Percentiles rank a stretch among this genome's conserved stretches.
These are phyloP conservation scores for Mytilinidion resinicola DNA, from an alignment of 495 filamentous ascomycete species.

Conservation along the genomic window DNA sequence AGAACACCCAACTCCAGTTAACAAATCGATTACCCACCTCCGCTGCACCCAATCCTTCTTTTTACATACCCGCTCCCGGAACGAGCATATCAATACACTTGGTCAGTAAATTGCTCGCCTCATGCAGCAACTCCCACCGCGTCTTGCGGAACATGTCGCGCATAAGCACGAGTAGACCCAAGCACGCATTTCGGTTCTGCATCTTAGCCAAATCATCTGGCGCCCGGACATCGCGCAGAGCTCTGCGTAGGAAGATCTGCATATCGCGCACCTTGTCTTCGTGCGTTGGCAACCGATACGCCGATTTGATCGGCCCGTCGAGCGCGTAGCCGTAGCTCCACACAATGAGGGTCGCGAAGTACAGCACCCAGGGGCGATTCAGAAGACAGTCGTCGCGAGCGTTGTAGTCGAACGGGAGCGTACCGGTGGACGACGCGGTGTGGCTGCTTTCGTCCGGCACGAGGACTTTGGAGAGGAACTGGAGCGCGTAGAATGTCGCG, in stretches of 20 bases:
- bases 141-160: slow-evolving; percentile 74
- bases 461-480: slow-evolving; percentile 76
- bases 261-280: slow-evolving; percentile 70
- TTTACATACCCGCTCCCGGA: slow-evolving; percentile 3
- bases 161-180: slow-evolving; percentile 76
- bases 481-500: slow-evolving; percentile 87
- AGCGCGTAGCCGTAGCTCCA: slow-evolving; percentile 94
- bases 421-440: neutral
- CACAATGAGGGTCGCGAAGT: slow-evolving; percentile 83
- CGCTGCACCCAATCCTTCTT: no score
- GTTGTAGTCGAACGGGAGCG: slow-evolving; percentile 49
- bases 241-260: slow-evolving; percentile 63
- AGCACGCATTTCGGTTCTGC: slow-evolving; percentile 72
- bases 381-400: slow-evolving; percentile 85
- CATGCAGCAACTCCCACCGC: slow-evolving; percentile 85
- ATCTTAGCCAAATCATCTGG: slow-evolving; percentile 75
- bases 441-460: slow-evolving; percentile 42
- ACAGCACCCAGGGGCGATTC: slow-evolving; percentile 95
- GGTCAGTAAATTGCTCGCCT: slow-evolving; percentile 71
- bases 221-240: slow-evolving; percentile 62
- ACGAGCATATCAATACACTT: slow-evolving; percentile 66
- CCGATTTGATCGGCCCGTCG: slow-evolving; percentile 63
- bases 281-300: slow-evolving; percentile 48
- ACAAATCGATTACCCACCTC: no score
- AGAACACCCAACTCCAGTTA: no score